Base-by-base conservation (phyloP, 2,329 filamentous ascomycete genomes). In the Penicillium vulpinum region DNA sequence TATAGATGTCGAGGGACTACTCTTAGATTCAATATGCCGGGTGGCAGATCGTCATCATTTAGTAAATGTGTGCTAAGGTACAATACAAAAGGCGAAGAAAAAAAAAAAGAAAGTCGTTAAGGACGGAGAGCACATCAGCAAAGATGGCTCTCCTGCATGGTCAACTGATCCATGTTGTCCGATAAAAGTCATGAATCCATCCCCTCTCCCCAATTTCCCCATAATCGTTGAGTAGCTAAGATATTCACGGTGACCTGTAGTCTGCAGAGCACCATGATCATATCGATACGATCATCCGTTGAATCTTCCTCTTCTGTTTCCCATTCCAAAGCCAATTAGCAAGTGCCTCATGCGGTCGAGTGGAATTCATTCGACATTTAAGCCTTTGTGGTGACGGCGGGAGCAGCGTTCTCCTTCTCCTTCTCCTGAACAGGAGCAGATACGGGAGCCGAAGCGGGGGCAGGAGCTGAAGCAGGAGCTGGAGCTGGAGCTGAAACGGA, bases 41-140 rank as follows among this genome's bases (percentile, higher is more conserved):
- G 56, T 58, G 63, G 64, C 66, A 68, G 70, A 68, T 75, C 71
- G 65, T 73, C 69, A 74, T 66, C 60, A 63, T 56, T 50, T 60
- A 65, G 66, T 73, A 73, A 74, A 74, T 71, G 64, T 65, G 70
- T 68, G 71, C 69, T 75, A 75, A 73, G 71, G 73, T 75, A 74
- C 71, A 74, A 63, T 69, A 72, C 69, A 73, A 66, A 72, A 67
- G 68, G 65, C 70, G 73, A 74, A 62, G 70, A 21, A 31, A 71
- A 62, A 71, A 71, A 49, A 44, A 62, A 71, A 70, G 31, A 55
- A 65, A 69, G 69, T 73, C 70, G 70, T 70, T 68, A 73, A 66
- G 64, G 62, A 63, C 61, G 60, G 55, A 60, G 56, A 51, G 29
- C 40, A 46, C 57, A 60, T 65, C 56, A 63, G 60, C 57, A 59